Evolutionary conservation across 2,329 filamentous ascomycete species (phyloP).

Genomic region (Aureobasidium zeae): DNA sequence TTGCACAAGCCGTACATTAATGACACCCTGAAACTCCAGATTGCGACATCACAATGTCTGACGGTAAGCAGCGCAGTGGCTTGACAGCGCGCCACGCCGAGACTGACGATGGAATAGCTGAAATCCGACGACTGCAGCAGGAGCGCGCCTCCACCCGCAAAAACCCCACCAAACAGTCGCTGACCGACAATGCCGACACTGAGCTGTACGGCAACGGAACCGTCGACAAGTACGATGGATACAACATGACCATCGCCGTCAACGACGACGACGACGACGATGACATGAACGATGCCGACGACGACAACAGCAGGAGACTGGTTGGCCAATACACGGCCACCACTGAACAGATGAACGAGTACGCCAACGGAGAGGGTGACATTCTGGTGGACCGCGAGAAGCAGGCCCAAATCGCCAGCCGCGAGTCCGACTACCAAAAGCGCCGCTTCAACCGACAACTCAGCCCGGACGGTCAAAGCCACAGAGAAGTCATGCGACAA

Average conservation of each 20-base stretch:
- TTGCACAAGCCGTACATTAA: constrained; percentile 8
- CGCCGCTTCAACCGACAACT: constrained; percentile 81
- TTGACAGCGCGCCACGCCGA: not conserved
- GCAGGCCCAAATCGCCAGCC: constrained; percentile 79
- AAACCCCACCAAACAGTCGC: constrained; percentile 77
- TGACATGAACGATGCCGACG: constrained; percentile 62
- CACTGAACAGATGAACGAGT: constrained; percentile 85
- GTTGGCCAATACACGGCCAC: constrained; percentile 96
- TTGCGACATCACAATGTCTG: constrained; percentile 14
- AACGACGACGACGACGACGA: constrained; percentile 72
- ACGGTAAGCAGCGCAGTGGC: constrained; percentile 2
- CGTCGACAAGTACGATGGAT: constrained; percentile 75
- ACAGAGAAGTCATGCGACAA: constrained; percentile 82
- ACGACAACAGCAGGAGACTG: constrained; percentile 58
- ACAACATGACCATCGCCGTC: constrained; percentile 79
- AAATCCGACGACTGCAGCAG: constrained; percentile 60
- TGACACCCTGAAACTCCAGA: constrained; percentile 4
- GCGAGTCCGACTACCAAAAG: constrained; percentile 97
- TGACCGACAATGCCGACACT: constrained; percentile 82
- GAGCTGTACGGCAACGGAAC: constrained; percentile 70
- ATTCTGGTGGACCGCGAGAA: constrained; percentile 78
- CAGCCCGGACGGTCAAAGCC: constrained; percentile 75
- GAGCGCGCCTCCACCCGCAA: constrained; percentile 84
- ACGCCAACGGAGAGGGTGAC: constrained; percentile 83
- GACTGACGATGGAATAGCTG: constrained; percentile 11